Conservation (phyloP, 2,329 filamentous ascomycete species). For the Talaromyces pinophilus region DNA sequence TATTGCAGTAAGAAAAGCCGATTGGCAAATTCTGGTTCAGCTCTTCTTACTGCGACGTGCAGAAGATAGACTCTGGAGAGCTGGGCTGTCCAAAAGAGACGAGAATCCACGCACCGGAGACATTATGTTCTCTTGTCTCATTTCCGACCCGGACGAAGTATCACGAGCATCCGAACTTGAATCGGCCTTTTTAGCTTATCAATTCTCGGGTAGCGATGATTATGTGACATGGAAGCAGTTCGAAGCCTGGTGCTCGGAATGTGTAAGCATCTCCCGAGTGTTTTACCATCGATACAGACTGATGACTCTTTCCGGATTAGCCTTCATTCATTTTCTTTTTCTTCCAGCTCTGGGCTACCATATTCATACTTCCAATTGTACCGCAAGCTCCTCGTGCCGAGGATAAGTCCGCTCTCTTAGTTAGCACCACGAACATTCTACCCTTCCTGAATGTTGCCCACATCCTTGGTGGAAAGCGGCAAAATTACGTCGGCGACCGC, state of each 20-base stretch:
- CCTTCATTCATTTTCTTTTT: constrained; percentile 1
- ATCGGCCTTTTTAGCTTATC: constrained; percentile 3
- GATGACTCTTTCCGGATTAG: constrained; percentile 1
- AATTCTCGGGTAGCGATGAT: not conserved
- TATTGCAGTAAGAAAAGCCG: constrained; percentile 3
- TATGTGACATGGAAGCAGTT: constrained; percentile 12
- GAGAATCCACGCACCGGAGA: not conserved
- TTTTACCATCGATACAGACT: constrained; percentile 2
- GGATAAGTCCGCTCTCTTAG: not conserved
- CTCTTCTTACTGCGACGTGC: constrained; percentile 12
- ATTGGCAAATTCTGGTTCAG: constrained; percentile 6
- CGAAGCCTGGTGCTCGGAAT: not conserved
- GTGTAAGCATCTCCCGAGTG: constrained; percentile 1
- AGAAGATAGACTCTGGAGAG: constrained; percentile 7
- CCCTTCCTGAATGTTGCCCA: constrained; percentile 6
- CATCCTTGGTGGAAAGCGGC: not conserved
- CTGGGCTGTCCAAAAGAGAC: not conserved
- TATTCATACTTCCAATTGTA: not conserved
- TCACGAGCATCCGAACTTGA: constrained; percentile 9
- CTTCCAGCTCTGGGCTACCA: constrained; percentile 15
- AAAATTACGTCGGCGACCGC: too few species aligned
- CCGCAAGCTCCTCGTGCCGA: not conserved
- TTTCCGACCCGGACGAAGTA: not conserved
- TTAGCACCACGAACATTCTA: not conserved
- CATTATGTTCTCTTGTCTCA: constrained; percentile 2